Base-by-base conservation (phyloP, 441 rosid species). In the Gossypium davidsonii region DNA sequence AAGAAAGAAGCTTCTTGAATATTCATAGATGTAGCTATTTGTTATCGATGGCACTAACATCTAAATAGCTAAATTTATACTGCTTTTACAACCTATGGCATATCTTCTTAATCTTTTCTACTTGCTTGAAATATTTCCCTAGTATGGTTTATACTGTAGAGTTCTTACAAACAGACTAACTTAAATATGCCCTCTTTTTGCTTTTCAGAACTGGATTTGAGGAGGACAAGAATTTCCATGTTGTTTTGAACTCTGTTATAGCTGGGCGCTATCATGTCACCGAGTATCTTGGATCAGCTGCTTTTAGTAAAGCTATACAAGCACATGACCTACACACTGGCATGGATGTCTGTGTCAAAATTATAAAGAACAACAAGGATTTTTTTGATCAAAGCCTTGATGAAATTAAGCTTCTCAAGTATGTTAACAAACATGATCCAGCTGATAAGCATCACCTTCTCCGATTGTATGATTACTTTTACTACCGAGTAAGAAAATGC, bases 321-420 rank as follows among this genome's bases (percentile, higher is more conserved):
- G 98, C 99, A 48, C 99, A 95, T 83, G 99, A 95, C 78, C 84
- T 95, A 77, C 92, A 90, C 71, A 92, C 97, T 12, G 95, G 98
- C 75, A 91, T 92, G 90, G 99, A 95, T 73, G 99, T 95, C 64
- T 95, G 98, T 76, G 85, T 95, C 64, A 95, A 95, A 83, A 95
- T 95, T 71, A 93, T 93, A 63, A 95, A 95, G 82, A 93, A 95
- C 89, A 95, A 95, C 88, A 95, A 95, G 84, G 99, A 95, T 80
- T 95, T 95, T 81, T 93, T 95, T 77, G 99, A 95, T 82, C 99
- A 95, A 81, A 95, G 98, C 84, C 98, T 95, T 81, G 99, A 95
- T 70, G 99, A 95, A 86, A 95, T 95, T 78, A 95, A 93, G 85
- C 97, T 95, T 75, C 93, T 93, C 76, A 95, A 95, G 85, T 89